Conservation (phyloP, 306 rosid species). For the Geum urbanum region DNA sequence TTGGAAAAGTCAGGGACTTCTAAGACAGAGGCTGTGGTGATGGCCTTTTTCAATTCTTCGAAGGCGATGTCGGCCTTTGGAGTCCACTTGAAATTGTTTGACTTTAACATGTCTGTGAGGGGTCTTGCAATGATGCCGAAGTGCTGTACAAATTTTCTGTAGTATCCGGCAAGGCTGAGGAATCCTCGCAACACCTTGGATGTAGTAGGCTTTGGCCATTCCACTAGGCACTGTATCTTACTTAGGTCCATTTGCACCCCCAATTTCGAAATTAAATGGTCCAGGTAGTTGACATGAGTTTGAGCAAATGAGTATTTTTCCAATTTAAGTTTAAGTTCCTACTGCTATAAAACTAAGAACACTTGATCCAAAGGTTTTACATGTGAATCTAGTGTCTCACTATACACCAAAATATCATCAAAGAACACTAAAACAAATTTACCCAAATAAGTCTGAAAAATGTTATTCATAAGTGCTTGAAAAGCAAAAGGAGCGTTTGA, state of each 20-base stretch:
- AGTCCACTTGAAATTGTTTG: background rate
- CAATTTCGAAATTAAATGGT: background rate
- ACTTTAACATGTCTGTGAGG: background rate
- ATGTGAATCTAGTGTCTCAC: background rate
- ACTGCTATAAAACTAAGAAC: background rate
- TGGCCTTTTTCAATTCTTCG: no score
- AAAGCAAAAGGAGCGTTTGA: background rate
- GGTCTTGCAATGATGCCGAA: background rate
- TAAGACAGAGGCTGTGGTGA: no score
- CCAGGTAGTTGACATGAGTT: background rate
- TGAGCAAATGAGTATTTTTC: background rate
- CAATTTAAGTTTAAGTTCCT: background rate
- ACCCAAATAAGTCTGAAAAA: background rate
- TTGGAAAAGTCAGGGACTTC: no score
- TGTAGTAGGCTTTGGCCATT: background rate
- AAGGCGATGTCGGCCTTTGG: no score
- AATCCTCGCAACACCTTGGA: background rate
- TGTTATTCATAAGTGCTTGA: background rate
- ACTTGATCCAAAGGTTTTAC: background rate
- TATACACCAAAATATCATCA: background rate
- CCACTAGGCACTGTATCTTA: background rate
- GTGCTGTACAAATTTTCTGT: rapidly evolving
- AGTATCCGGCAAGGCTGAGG: background rate
- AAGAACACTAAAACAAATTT: background rate
- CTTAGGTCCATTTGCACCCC: rapidly evolving